These are phyloP conservation scores for Avena sativa DNA, from an alignment of 176 grass and related monocot species.

Conservation along the genomic window DNA sequence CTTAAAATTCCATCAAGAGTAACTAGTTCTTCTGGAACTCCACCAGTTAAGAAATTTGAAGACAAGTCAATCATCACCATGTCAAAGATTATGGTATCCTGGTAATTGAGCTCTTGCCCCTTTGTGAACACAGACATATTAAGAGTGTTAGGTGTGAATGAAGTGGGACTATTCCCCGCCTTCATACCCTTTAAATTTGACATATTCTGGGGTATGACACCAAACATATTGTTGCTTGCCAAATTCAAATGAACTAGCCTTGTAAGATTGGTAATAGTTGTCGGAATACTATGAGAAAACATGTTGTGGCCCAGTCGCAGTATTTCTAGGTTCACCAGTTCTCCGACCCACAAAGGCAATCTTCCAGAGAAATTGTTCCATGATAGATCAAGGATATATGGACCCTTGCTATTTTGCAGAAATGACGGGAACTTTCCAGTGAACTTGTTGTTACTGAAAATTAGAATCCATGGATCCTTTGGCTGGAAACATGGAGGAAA, in stretches of 20 bases:
- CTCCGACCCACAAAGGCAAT: constrained; percentile 42
- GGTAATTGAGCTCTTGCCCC: too few relatives aligned
- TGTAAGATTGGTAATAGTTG: not conserved
- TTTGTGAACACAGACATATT: too few relatives aligned
- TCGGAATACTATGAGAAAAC: constrained; percentile 1
- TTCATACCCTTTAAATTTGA: not conserved
- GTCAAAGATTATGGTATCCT: too few relatives aligned
- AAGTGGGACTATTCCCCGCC: too few relatives aligned
- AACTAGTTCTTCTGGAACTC: too few relatives aligned
- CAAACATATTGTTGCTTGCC: not conserved
- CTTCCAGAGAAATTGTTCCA: not conserved
- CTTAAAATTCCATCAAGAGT: too few relatives aligned
- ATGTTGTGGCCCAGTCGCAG: not conserved
- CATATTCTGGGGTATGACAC: not conserved
- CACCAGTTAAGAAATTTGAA: too few relatives aligned
- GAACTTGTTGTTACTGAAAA: not conserved
- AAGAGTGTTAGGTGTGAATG: too few relatives aligned
- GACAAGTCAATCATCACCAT: too few relatives aligned
- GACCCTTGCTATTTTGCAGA: not conserved
- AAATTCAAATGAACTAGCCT: not conserved
- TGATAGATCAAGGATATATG: not conserved
- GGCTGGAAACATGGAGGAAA: not conserved
- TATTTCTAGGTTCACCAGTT: not conserved
- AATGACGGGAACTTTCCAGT: not conserved
- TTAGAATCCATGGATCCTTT: not conserved